Conservation (phyloP, 768 basidiomycete genomes). For the Termitomyces sp. region DNA sequence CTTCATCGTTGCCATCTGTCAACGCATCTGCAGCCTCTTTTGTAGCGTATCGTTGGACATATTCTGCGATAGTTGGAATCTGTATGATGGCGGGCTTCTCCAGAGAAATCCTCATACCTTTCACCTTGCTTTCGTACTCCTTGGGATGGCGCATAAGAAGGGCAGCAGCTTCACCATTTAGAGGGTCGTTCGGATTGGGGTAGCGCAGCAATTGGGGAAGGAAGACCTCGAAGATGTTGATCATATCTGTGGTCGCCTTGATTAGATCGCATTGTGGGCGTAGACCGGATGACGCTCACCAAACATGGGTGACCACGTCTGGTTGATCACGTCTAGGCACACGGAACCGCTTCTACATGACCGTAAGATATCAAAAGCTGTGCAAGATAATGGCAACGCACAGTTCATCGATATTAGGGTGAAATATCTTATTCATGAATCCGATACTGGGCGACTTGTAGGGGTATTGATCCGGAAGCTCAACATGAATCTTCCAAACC, state of each 20-base stretch:
- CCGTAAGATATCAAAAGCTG: conserved; percentile 7
- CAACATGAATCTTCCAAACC: conserved; percentile 99
- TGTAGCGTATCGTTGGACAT: conserved; percentile 92
- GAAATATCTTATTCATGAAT: conserved; percentile 99
- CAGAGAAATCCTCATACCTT: conserved; percentile 45
- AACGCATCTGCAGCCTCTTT: conserved; percentile 84
- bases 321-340: conserved; percentile 97
- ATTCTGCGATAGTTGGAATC: conserved; percentile 51
- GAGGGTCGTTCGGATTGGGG: conserved; percentile 96
- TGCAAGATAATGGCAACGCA: conserved; percentile 37
- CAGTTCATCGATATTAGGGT: conserved; percentile 99
- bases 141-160: conserved; percentile 96
- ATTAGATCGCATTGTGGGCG: neutral
- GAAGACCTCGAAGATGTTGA: conserved; percentile 99
- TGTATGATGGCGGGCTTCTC: neutral
- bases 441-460: conserved; percentile 99
- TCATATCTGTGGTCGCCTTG: conserved; percentile 69
- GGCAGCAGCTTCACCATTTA: conserved; percentile 97
- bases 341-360: conserved; percentile 85
- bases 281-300: conserved; percentile 48
- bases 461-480: conserved; percentile 96
- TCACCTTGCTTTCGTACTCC: conserved; percentile 91
- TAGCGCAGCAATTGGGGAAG: conserved; percentile 95
- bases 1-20: conserved; percentile 53
- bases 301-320: conserved; percentile 99